Evolutionary conservation across 2,329 filamentous ascomycete species (phyloP).

Genomic region (Aspergillus proliferans): DNA sequence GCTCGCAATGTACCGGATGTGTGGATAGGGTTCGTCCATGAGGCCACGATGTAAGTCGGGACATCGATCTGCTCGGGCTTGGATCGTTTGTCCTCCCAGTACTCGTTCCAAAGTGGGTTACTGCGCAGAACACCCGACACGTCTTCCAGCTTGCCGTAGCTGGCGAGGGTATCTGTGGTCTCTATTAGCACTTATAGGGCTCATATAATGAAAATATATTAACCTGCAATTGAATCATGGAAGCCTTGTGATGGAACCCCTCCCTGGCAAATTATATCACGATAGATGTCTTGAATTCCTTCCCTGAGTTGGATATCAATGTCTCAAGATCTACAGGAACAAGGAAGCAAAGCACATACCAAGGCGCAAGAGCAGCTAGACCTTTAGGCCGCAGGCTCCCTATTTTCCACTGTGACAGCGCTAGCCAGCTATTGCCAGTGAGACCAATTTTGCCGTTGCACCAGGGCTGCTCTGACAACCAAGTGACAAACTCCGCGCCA

Average conservation of each 20-base stretch:
- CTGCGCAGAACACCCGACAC: slow-evolving; percentile 38
- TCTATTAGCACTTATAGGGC: no score
- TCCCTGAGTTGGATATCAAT: background rate
- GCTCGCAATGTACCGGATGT: slow-evolving; percentile 33
- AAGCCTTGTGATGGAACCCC: slow-evolving; percentile 20
- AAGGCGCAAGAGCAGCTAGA: slow-evolving; percentile 41
- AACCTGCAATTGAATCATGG: slow-evolving; percentile 40
- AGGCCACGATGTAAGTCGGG: slow-evolving; percentile 31
- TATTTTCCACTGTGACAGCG: slow-evolving; percentile 40
- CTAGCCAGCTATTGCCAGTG: slow-evolving; percentile 41
- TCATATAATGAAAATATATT: no score
- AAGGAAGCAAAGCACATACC: slow-evolving; percentile 31
- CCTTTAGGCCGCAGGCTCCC: slow-evolving; percentile 38
- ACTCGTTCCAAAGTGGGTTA: slow-evolving; percentile 27
- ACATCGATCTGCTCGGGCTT: slow-evolving; percentile 31
- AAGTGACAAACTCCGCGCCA: slow-evolving; percentile 42
- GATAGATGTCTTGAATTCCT: slow-evolving; percentile 28
- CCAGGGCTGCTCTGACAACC: slow-evolving; percentile 38
- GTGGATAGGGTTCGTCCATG: slow-evolving; percentile 29
- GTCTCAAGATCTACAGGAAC: slow-evolving; percentile 30
- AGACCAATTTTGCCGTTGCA: slow-evolving; percentile 41
- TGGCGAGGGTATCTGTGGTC: slow-evolving; percentile 26
- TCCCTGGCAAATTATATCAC: slow-evolving; percentile 43
- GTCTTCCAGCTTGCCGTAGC: slow-evolving; percentile 32
- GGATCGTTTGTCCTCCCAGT: slow-evolving; percentile 35